Evolutionary conservation across 208 protist genomes (phyloP).

Genomic region (Leishmania tarentolae): DNA sequence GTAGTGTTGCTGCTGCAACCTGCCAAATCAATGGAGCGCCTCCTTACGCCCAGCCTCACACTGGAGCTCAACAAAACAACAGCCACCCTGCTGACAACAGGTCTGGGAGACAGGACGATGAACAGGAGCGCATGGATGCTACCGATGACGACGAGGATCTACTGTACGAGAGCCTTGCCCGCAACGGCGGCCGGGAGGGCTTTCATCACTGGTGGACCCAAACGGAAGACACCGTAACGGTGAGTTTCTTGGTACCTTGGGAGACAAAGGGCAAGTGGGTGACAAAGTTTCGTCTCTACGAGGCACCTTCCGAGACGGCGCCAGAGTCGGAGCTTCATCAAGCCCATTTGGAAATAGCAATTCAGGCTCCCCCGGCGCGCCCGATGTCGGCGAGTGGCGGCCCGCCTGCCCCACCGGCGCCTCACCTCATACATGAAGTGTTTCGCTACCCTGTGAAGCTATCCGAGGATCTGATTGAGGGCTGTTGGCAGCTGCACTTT

Average conservation of each 20-base stretch:
- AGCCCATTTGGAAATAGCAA: conserved; percentile 19
- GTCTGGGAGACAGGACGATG: background rate
- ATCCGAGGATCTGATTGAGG: conserved; percentile 58
- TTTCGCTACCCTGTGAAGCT: conserved; percentile 76
- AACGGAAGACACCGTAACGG: conserved; percentile 58
- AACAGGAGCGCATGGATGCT: background rate
- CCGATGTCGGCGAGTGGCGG: background rate
- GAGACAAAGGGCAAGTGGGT: conserved; percentile 47
- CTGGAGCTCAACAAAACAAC: no score
- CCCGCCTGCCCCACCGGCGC: background rate
- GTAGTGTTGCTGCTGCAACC: background rate
- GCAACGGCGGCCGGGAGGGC: conserved; percentile 67
- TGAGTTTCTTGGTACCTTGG: conserved; percentile 71
- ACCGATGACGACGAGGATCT: conserved; percentile 62
- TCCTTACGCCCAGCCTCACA: no score
- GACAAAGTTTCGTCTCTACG: conserved; percentile 37
- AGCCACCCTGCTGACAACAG: background rate
- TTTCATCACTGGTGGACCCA: conserved; percentile 74
- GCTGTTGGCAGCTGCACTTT: conserved; percentile 78
- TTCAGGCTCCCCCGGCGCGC: background rate
- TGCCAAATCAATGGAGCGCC: background rate
- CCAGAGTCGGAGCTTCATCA: background rate
- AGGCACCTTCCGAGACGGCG: background rate
- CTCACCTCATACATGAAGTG: conserved; percentile 12
- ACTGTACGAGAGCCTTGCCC: conserved; percentile 53